Conservation (phyloP, 306 rosid genomes). For the Senna siamea region DNA sequence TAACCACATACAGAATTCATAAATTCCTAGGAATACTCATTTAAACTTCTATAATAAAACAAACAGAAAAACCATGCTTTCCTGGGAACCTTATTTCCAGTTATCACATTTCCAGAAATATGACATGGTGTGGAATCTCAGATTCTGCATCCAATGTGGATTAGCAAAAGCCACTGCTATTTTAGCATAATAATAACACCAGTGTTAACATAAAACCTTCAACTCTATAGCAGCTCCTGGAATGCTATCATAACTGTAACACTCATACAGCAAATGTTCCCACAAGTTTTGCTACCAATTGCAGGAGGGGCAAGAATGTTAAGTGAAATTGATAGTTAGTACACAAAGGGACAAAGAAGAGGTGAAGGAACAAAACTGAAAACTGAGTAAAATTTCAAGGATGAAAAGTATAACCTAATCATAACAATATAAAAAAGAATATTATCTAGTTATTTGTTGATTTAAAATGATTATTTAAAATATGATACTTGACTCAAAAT, state of each 20-base stretch:
- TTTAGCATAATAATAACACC: not conserved
- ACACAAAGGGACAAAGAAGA: slow-evolving; percentile 11
- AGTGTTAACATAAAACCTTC: not conserved
- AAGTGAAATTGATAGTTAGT: not conserved
- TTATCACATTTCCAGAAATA: not conserved
- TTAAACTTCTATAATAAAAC: slow-evolving; percentile 21
- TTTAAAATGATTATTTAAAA: not conserved
- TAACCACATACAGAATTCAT: slow-evolving; percentile 11
- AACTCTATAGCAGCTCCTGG: not conserved
- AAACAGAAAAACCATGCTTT: no score
- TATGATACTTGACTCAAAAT: slow-evolving; percentile 1
- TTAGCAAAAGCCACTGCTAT: slow-evolving; percentile 15
- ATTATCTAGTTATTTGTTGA: no score
- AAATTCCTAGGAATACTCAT: slow-evolving; percentile 25
- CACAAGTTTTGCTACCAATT: slow-evolving; percentile 10
- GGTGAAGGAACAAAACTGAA: slow-evolving; percentile 26
- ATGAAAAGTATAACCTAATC: not conserved
- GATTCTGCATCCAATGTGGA: not conserved
- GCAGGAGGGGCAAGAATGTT: not conserved
- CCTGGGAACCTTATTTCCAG: slow-evolving; percentile 22
- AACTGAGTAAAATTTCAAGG: slow-evolving; percentile 27
- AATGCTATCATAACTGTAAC: not conserved
- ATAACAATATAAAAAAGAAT: not conserved
- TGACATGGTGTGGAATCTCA: no score
- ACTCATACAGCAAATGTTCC: not conserved